phyloP scores from a whole-genome alignment of 2,329 filamentous ascomycete genomes.

The Trichocomaceae sp. region DNA sequence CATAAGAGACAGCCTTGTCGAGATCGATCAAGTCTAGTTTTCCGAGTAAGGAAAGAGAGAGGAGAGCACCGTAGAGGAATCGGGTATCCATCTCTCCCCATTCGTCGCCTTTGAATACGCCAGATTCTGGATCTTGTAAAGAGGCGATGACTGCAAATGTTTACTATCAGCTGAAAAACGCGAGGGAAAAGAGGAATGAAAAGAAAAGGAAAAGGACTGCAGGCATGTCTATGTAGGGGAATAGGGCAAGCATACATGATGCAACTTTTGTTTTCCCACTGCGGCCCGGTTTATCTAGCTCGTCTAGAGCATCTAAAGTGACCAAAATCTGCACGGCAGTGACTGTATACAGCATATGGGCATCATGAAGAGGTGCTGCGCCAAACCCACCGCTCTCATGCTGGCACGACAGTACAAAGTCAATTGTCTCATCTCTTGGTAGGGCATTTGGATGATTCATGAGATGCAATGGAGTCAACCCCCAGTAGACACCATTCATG shows the following conservation, averaged over 20 bases:
- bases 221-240: not conserved
- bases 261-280: constrained; percentile 66
- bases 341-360: constrained; percentile 92
- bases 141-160: constrained; percentile 60
- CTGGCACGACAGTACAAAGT: constrained; percentile 94
- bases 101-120: constrained; percentile 87
- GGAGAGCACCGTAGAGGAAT: constrained; percentile 85
- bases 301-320: constrained; percentile 74
- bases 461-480: constrained; percentile 78
- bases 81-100: constrained; percentile 96
- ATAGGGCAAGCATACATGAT: constrained; percentile 56
- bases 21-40: constrained; percentile 69
- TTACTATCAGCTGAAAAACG: not conserved
- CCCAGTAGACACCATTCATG: constrained; percentile 95
- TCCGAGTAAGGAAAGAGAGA: constrained; percentile 76
- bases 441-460: constrained; percentile 75
- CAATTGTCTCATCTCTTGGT: constrained; percentile 70
- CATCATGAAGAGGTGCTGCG: constrained; percentile 87
- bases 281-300: constrained; percentile 65
- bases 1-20: constrained; percentile 68
- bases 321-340: constrained; percentile 91
- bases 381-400: constrained; percentile 85
- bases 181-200: not conserved
- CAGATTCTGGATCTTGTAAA: constrained; percentile 72
- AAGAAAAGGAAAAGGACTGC: no score